Percentiles rank a stretch among this genome's conserved stretches.
Evolutionary conservation across 345 rosid genomes (phyloP).

Genomic region (Geranium brycei): DNA sequence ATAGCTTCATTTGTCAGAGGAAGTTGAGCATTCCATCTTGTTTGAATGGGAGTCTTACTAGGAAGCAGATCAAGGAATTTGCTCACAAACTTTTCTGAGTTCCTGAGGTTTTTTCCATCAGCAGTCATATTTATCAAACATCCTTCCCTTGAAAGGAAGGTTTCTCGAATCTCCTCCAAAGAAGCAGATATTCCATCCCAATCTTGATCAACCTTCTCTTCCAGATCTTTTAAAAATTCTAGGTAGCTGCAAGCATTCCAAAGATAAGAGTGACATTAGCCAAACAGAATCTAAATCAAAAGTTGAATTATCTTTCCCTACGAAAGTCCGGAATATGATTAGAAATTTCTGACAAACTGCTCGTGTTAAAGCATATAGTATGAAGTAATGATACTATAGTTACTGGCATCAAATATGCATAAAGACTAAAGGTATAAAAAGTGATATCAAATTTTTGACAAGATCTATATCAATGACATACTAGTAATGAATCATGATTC

Average conservation of each 20-base stretch:
- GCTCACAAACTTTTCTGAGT: conserved; percentile 46
- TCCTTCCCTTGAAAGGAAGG: conserved; percentile 60
- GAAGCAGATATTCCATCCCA: conserved; percentile 84
- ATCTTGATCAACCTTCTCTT: conserved; percentile 71
- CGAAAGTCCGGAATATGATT: neutral
- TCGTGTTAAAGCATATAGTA: neutral
- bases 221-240: conserved; percentile 68
- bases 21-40: conserved; percentile 51
- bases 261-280: conserved; percentile 5
- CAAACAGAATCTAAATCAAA: neutral
- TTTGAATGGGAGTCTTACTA: conserved; percentile 29
- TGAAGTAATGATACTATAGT: neutral
- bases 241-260: conserved; percentile 44
- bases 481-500: neutral
- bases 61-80: conserved; percentile 88
- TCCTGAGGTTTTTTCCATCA: conserved; percentile 54
- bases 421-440: no score
- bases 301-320: neutral
- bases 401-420: no score
- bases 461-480: neutral
- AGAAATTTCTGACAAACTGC: neutral
- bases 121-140: conserved; percentile 87
- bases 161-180: conserved; percentile 70
- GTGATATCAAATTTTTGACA: neutral
- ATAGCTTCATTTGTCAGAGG: conserved; percentile 71